phyloP scores from a whole-genome alignment of 2,329 filamentous ascomycete species.

The Botrytis galanthina region DNA sequence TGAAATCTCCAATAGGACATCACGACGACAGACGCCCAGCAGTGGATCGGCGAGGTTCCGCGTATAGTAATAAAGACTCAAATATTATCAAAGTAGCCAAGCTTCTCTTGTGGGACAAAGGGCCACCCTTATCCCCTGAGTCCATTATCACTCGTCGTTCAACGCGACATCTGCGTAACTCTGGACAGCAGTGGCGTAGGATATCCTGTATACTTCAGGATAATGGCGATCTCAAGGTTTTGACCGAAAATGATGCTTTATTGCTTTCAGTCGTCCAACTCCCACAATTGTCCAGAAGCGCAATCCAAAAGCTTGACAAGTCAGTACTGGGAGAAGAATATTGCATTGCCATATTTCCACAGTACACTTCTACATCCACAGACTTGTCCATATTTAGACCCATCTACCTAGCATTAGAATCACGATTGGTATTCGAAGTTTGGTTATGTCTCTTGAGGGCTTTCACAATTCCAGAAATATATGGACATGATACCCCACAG shows the following conservation, averaged over 20 bases:
- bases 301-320: conserved; percentile 84
- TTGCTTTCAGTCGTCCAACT: conserved; percentile 82
- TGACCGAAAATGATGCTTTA: conserved; percentile 79
- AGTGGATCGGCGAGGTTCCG: conserved; percentile 44
- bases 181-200: conserved; percentile 68
- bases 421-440: conserved; percentile 87
- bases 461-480: conserved; percentile 89
- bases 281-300: conserved; percentile 82
- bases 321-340: conserved; percentile 91
- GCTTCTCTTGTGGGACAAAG: conserved; percentile 87
- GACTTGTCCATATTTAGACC: conserved; percentile 78
- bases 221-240: conserved; percentile 89
- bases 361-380: conserved; percentile 74
- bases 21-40: conserved; percentile 36
- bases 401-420: conserved; percentile 84
- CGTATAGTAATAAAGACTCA: conserved; percentile 67
- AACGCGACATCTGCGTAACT: conserved; percentile 53
- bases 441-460: conserved; percentile 93
- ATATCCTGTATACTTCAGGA: conserved; percentile 94
- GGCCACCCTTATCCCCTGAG: conserved; percentile 50
- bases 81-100: conserved; percentile 95
- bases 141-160: conserved; percentile 53
- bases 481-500: conserved; percentile 47
- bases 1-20: conserved; percentile 23
- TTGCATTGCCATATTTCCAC: conserved; percentile 93